Evolutionary conservation across 2,329 filamentous ascomycete species (phyloP).

Genomic region (Capronia coronata): DNA sequence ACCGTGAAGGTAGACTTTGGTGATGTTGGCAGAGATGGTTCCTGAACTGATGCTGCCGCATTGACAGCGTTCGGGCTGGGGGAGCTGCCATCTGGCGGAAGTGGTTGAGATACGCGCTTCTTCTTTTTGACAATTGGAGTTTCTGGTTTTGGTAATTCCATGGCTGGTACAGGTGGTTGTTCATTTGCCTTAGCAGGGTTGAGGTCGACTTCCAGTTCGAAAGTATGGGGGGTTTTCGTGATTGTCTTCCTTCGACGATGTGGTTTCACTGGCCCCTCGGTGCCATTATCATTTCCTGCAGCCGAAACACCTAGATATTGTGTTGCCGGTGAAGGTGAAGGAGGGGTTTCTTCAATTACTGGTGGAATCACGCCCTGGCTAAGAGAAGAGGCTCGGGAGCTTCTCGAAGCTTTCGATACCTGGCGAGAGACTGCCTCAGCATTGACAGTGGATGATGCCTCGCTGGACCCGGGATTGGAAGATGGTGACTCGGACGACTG

Average conservation of each 20-base stretch:
- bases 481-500: slow-evolving; percentile 20
- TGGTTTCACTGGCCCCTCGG: slow-evolving; percentile 16
- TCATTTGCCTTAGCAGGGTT: slow-evolving; percentile 15
- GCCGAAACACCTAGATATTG: slow-evolving; percentile 10
- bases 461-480: slow-evolving; percentile 22
- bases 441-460: slow-evolving; percentile 14
- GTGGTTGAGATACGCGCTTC: slow-evolving; percentile 17
- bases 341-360: slow-evolving; percentile 6
- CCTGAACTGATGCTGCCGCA: slow-evolving; percentile 9
- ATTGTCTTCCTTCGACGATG: slow-evolving; percentile 22
- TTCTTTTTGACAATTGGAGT: slow-evolving; percentile 19
- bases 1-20: neutral
- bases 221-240: slow-evolving; percentile 23
- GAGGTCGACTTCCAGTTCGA: slow-evolving; percentile 21
- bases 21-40: slow-evolving; percentile 1
- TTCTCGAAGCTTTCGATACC: slow-evolving; percentile 17
- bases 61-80: slow-evolving; percentile 6
- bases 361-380: slow-evolving; percentile 7
- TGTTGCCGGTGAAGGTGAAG: slow-evolving; percentile 9
- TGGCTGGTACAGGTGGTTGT: slow-evolving; percentile 5
- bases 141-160: slow-evolving; percentile 8
- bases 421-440: slow-evolving; percentile 19
- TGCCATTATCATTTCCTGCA: slow-evolving; percentile 10
- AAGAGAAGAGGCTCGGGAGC: slow-evolving; percentile 13
- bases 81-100: slow-evolving; percentile 4